Evolutionary conservation across 306 rosid species (phyloP).

Genomic region (Cucumis sativus): DNA sequence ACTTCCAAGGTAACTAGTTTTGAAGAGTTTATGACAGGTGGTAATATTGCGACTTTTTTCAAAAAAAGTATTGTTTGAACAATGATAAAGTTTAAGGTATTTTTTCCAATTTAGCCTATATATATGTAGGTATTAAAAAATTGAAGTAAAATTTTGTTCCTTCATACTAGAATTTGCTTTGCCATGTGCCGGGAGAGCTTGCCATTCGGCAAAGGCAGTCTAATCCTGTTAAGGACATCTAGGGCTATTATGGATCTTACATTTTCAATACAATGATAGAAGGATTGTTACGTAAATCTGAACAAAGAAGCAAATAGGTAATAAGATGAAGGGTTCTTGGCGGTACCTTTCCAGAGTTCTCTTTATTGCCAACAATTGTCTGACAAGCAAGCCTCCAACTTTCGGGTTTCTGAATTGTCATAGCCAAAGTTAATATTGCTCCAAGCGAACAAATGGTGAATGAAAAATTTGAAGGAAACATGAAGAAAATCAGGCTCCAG

Average conservation of each 20-base stretch:
- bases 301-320: background rate
- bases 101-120: no score
- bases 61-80: no score
- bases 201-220: background rate
- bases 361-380: constrained; percentile 89
- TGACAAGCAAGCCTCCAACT: constrained; percentile 97
- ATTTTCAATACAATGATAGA: background rate
- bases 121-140: background rate
- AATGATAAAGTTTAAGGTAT: no score
- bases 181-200: background rate
- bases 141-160: background rate
- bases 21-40: no score
- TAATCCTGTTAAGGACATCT: background rate
- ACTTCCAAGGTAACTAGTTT: no score
- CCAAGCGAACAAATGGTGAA: background rate
- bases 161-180: background rate
- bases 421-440: background rate
- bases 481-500: background rate
- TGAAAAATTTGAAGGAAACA: background rate
- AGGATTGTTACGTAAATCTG: background rate
- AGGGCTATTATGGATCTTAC: background rate
- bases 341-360: constrained; percentile 82
- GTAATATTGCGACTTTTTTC: no score
- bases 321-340: constrained; percentile 11
- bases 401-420: constrained; percentile 61